These are phyloP conservation scores for Achaetomiella virescens DNA, from an alignment of 495 filamentous ascomycete species.

Conservation along the genomic window DNA sequence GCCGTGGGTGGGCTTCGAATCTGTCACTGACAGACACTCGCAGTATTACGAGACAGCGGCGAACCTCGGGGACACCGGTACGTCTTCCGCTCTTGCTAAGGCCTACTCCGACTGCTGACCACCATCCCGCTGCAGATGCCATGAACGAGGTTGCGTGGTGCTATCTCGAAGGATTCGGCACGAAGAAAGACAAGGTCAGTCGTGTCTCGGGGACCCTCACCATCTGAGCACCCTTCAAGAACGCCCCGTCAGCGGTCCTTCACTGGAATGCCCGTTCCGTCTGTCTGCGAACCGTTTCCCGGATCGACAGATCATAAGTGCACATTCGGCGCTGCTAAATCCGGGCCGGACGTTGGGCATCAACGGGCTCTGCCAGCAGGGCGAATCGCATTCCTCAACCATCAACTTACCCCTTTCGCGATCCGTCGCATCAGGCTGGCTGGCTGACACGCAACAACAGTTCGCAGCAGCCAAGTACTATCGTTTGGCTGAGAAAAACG, in stretches of 20 bases:
- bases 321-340: neutral
- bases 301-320: neutral
- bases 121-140: conserved; percentile 54
- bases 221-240: neutral
- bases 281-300: neutral
- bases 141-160: conserved; percentile 98
- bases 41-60: conserved; percentile 97
- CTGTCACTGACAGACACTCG: neutral
- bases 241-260: conserved; percentile 9
- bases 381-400: conserved; percentile 7
- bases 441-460: conserved; percentile 39
- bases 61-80: conserved; percentile 81
- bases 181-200: conserved; percentile 95
- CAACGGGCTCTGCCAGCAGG: neutral
- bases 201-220: neutral
- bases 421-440: conserved; percentile 32
- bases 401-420: neutral
- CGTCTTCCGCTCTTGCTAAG: conserved; percentile 10
- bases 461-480: conserved; percentile 88
- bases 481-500: conserved; percentile 81
- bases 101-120: conserved; percentile 15
- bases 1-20: neutral
- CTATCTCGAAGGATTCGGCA: conserved; percentile 89
- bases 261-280: neutral
- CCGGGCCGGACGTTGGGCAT: conserved; percentile 8